Evolutionary conservation across 805 yeast species (phyloP).

Genomic region (Saccharomyces paradoxus): DNA sequence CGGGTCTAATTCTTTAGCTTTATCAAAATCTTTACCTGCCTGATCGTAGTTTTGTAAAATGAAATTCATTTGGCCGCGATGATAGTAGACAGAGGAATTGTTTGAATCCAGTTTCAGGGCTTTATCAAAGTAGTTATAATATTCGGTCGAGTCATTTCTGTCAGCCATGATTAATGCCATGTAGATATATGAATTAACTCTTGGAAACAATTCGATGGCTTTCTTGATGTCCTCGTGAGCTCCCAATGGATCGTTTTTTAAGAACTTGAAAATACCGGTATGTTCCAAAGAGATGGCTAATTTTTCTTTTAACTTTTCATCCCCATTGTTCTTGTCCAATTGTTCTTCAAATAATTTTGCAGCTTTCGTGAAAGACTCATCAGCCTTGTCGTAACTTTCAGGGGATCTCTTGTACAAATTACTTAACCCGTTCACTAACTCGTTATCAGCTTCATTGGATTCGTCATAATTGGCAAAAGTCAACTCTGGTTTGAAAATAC

Average conservation of each 20-base stretch:
- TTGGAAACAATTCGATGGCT: conserved; percentile 60
- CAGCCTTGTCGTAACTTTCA: conserved; percentile 34
- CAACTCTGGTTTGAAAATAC: conserved; percentile 61
- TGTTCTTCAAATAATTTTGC: conserved; percentile 36
- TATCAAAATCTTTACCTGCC: conserved; percentile 68
- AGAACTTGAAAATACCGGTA: conserved; percentile 72
- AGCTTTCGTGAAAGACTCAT: conserved; percentile 46
- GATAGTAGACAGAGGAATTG: conserved; percentile 81
- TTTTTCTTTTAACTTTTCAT: conserved; percentile 29
- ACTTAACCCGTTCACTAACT: conserved; percentile 56
- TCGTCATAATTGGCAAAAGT: conserved; percentile 43
- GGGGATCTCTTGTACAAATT: conserved; percentile 40
- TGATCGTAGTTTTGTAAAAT: conserved; percentile 63
- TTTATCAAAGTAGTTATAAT: conserved; percentile 60
- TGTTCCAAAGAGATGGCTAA: conserved; percentile 75
- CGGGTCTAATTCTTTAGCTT: conserved; percentile 67
- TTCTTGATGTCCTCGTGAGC: conserved; percentile 59
- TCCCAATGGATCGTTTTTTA: conserved; percentile 60
- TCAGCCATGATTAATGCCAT: conserved; percentile 81
- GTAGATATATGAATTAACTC: conserved; percentile 74
- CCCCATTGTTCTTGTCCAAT: conserved; percentile 20
- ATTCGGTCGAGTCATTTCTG: conserved; percentile 57
- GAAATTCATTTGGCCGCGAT: conserved; percentile 86
- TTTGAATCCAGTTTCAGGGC: conserved; percentile 65
- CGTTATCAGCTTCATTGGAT: conserved; percentile 53